Percentiles rank a stretch among this genome's conserved stretches.
Evolutionary conservation across 2,329 filamentous ascomycete genomes (phyloP).

Genomic region (Stemphylium lycopersici): DNA sequence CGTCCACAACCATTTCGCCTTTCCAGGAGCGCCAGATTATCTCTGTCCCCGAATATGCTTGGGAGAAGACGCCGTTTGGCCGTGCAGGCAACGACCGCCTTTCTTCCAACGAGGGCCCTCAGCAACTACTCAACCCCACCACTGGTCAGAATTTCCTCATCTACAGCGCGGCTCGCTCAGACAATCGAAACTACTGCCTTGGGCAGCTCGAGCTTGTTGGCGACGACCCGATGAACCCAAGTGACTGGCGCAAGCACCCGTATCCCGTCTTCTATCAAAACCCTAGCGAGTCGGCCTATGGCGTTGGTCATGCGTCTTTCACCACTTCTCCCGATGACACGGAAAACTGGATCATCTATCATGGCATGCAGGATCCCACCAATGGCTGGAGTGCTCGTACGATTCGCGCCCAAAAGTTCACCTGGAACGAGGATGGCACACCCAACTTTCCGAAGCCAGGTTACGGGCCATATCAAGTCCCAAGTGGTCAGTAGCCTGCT

Average conservation of each 20-base stretch:
- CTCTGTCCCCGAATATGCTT: constrained; percentile 55
- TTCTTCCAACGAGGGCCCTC: constrained; percentile 58
- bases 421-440: constrained; percentile 55
- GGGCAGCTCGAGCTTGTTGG: constrained; percentile 58
- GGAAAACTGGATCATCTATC: constrained; percentile 61
- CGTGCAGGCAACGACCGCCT: constrained; percentile 55
- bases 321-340: constrained; percentile 55
- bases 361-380: constrained; percentile 57
- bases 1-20: constrained; percentile 55
- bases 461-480: constrained; percentile 54
- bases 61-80: constrained; percentile 60
- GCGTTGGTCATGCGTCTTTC: constrained; percentile 60
- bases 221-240: constrained; percentile 56
- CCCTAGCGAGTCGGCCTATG: constrained; percentile 52
- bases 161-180: constrained; percentile 57
- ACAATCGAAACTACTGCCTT: constrained; percentile 61
- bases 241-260: constrained; percentile 57
- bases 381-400: constrained; percentile 56
- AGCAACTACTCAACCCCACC: constrained; percentile 56
- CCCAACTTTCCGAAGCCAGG: constrained; percentile 57
- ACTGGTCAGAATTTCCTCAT: constrained; percentile 58
- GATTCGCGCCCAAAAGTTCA: constrained; percentile 57
- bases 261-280: constrained; percentile 58
- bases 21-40: constrained; percentile 57
- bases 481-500: constrained; percentile 33